Conservation (phyloP, 2,329 filamentous ascomycete genomes). For the Aspergillus fumigatiaffinis region DNA sequence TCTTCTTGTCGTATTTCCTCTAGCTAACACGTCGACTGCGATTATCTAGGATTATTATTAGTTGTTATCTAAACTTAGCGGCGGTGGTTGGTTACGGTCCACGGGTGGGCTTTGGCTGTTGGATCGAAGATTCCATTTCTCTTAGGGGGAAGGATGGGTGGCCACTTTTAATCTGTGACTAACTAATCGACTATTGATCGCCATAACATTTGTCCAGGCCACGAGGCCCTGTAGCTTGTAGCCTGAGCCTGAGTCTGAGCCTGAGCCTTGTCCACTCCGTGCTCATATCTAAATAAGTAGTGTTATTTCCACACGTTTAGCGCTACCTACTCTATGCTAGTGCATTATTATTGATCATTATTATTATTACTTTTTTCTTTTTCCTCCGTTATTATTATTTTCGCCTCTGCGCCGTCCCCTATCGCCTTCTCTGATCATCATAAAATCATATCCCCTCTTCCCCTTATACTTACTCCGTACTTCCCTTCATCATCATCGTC, state of each 20-base stretch:
- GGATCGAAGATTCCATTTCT: background rate
- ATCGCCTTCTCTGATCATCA: background rate
- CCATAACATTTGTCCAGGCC: background rate
- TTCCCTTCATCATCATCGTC: background rate
- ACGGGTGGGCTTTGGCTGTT: background rate
- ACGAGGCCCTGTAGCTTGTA: background rate
- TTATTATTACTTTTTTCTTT: background rate
- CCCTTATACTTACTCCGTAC: background rate
- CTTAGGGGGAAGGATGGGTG: background rate
- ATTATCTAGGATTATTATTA: background rate
- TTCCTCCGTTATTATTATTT: background rate
- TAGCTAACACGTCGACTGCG: background rate
- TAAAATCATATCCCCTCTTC: background rate
- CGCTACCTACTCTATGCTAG: background rate
- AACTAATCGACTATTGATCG: background rate
- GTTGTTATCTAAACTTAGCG: background rate
- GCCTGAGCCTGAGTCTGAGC: too few species aligned
- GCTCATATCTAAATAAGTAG: too few species aligned
- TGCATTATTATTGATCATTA: background rate
- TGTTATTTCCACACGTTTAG: background rate
- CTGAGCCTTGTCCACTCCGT: too few species aligned
- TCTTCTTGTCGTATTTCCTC: background rate
- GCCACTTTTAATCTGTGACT: background rate
- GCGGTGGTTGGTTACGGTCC: background rate
- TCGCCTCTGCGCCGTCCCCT: background rate